A percentile compares a stretch with the other conserved stretches of the same genome.
phyloP scores from a whole-genome alignment of 116 monocot species.

The Zostera marina region DNA sequence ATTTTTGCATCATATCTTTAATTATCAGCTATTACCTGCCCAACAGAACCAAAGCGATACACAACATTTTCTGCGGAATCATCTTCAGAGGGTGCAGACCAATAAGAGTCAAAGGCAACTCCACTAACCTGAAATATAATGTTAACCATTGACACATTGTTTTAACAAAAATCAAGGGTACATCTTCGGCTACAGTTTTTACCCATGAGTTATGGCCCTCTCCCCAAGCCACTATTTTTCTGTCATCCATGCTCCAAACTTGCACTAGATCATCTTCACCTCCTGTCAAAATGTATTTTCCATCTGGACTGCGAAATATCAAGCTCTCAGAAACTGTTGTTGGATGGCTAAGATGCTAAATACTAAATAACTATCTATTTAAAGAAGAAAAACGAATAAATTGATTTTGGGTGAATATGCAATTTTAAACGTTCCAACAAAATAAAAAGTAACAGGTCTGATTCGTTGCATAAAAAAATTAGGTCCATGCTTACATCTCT shows the following conservation, averaged over 20 bases:
- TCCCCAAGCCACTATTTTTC: slow-evolving; percentile 88
- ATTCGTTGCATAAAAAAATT: too few relatives aligned
- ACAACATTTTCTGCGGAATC: slow-evolving; percentile 52
- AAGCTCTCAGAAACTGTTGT: neutral
- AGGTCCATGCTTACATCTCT: too few relatives aligned
- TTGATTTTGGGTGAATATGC: neutral
- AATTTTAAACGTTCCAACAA: neutral
- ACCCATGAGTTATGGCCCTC: slow-evolving; percentile 98
- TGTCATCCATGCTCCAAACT: slow-evolving; percentile 88
- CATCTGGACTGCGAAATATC: slow-evolving; percentile 46
- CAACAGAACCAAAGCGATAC: slow-evolving; percentile 93
- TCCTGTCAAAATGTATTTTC: slow-evolving; percentile 83
- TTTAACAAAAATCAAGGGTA: neutral
- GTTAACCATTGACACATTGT: neutral
- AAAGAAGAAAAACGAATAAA: neutral
- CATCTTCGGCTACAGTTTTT: slow-evolving; percentile 9
- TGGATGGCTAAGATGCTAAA: neutral
- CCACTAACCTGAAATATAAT: slow-evolving; percentile 56
- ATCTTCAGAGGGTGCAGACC: slow-evolving; percentile 74
- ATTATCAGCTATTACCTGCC: slow-evolving; percentile 40
- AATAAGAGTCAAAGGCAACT: slow-evolving; percentile 89
- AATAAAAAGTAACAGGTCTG: too few relatives aligned
- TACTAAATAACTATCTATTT: neutral
- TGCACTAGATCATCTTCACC: slow-evolving; percentile 91
- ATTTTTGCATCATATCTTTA: neutral